phyloP scores from a whole-genome alignment of 192 early-diverging fungal species.

The Glomus cerebriforme region DNA sequence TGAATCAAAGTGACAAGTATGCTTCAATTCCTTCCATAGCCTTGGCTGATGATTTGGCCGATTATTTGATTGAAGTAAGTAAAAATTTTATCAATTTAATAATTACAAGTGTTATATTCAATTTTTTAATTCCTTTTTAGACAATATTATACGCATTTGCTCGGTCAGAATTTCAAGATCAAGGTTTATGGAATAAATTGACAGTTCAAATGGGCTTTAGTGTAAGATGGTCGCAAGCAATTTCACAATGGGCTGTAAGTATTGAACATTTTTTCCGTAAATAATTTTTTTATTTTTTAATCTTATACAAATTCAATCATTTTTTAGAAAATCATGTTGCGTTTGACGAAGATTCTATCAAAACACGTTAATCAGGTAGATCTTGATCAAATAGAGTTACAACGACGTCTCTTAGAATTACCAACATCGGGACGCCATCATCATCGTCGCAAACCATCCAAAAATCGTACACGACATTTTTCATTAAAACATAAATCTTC shows the following conservation, averaged over 20 bases:
- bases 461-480: constrained; percentile 18
- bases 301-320: neutral
- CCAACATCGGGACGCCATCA: constrained; percentile 10
- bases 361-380: constrained; percentile 63
- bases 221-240: constrained; percentile 58
- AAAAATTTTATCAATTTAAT: neutral
- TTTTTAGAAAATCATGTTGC: constrained; percentile 59
- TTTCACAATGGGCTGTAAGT: constrained; percentile 71
- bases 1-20: constrained; percentile 48
- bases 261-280: neutral
- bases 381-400: constrained; percentile 47
- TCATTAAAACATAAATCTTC: constrained; percentile 31
- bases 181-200: constrained; percentile 61
- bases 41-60: constrained; percentile 62
- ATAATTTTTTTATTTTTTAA: neutral
- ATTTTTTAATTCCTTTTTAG: constrained; percentile 30
- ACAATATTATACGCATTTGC: constrained; percentile 70
- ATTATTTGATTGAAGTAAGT: constrained; percentile 65
- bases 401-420: constrained; percentile 22
- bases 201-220: constrained; percentile 47
- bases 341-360: constrained; percentile 63
- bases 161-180: constrained; percentile 50
- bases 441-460: constrained; percentile 28
- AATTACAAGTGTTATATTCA: neutral
- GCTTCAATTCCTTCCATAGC: constrained; percentile 40